Evolutionary conservation across 1,284 basidiomycete species (phyloP).

Genomic region (Puccinia novopanici): DNA sequence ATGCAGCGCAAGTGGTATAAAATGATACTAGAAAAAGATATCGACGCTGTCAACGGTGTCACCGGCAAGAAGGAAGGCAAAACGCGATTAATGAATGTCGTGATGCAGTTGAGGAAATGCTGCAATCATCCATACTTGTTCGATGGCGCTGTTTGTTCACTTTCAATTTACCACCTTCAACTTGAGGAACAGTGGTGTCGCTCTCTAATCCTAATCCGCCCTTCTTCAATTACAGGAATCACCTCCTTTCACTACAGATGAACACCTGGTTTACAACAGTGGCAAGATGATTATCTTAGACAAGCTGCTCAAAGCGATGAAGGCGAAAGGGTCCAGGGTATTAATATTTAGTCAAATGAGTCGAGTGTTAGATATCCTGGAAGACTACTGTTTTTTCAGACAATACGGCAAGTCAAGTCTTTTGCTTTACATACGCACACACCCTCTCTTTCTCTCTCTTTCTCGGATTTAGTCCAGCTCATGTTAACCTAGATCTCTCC

Average conservation of each 20-base stretch:
- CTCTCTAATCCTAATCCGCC: background rate
- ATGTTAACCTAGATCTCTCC: background rate
- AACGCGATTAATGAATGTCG: conserved; percentile 95
- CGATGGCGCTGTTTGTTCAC: conserved; percentile 50
- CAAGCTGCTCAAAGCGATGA: conserved; percentile 84
- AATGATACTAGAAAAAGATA: conserved; percentile 94
- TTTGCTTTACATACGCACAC: too few relatives aligned
- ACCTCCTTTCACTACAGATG: conserved; percentile 96
- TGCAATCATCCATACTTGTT: conserved; percentile 66
- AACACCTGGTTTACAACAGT: conserved; percentile 89
- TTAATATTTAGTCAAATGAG: conserved; percentile 99
- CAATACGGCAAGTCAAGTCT: conserved; percentile 70
- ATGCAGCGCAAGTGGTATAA: conserved; percentile 92
- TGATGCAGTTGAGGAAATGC: conserved; percentile 79
- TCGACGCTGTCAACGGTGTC: conserved; percentile 92
- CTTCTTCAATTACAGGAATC: conserved; percentile 65
- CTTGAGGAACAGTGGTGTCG: background rate
- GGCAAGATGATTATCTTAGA: conserved; percentile 99
- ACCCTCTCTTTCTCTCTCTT: background rate
- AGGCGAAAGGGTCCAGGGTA: conserved; percentile 86
- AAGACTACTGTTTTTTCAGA: conserved; percentile 95
- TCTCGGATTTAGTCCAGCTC: background rate
- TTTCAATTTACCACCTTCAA: background rate
- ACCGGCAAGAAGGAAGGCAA: conserved; percentile 99
- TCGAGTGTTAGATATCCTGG: conserved; percentile 88